phyloP scores from a whole-genome alignment of 345 rosid species.

The Lepidium aucheri region DNA sequence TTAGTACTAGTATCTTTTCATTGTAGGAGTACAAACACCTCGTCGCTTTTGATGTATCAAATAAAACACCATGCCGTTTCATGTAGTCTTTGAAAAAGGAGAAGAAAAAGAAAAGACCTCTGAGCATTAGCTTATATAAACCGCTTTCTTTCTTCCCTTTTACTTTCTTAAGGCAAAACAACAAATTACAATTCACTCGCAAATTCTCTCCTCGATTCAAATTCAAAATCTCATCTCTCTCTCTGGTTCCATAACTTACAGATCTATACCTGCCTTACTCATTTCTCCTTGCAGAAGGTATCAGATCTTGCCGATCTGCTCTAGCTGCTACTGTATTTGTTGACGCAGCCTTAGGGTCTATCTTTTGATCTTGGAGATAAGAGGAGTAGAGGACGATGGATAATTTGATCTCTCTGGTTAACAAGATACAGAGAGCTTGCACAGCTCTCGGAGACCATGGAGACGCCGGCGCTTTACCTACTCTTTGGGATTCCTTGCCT shows the following conservation, averaged over 20 bases:
- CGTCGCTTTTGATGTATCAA: neutral
- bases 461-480: constrained; percentile 76
- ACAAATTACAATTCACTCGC: neutral
- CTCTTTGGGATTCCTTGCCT: constrained; percentile 97
- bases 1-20: too few relatives aligned
- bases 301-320: constrained; percentile 19
- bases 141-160: neutral
- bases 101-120: too few relatives aligned
- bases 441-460: constrained; percentile 99
- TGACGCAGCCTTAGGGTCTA: neutral
- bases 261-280: constrained; percentile 3
- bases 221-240: constrained; percentile 17
- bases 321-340: neutral
- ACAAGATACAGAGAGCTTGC: constrained; percentile 98
- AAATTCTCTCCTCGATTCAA: neutral
- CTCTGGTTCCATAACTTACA: constrained; percentile 2
- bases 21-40: too few relatives aligned
- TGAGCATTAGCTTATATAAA: too few relatives aligned
- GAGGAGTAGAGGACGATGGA: constrained; percentile 47
- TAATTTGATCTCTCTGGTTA: constrained; percentile 81
- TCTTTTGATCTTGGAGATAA: neutral
- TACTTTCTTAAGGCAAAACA: neutral
- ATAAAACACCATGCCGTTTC: constrained; percentile 4
- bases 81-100: neutral
- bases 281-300: neutral